Evolutionary conservation across 148 eudicot species (phyloP).

Genomic region (Rhododendron kiyosumense): DNA sequence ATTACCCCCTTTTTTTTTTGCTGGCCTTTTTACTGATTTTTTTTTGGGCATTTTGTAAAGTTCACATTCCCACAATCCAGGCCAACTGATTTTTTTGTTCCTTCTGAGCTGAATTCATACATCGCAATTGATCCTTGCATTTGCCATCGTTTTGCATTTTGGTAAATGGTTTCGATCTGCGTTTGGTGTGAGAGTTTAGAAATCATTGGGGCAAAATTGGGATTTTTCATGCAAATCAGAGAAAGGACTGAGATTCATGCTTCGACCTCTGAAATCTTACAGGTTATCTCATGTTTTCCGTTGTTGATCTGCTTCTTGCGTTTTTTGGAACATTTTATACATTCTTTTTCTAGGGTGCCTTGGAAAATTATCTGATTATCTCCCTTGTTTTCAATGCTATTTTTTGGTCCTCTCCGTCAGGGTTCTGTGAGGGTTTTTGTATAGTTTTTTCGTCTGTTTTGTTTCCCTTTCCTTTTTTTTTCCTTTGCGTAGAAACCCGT

Average conservation of each 20-base stretch:
- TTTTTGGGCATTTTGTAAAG: not conserved
- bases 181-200: not conserved
- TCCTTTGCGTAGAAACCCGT: not conserved
- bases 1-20: not conserved
- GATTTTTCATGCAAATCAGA: not conserved
- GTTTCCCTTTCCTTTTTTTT: not conserved
- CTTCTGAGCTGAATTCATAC: not conserved
- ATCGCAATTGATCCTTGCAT: not conserved
- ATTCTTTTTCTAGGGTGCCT: not conserved
- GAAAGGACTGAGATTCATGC: constrained; percentile 4
- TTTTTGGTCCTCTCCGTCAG: constrained; percentile 8
- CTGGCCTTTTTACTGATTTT: not conserved
- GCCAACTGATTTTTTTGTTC: not conserved
- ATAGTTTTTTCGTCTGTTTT: not conserved
- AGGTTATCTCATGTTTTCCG: not conserved
- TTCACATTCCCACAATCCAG: not conserved
- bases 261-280: not conserved
- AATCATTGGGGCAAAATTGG: not conserved
- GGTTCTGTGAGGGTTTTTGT: constrained; percentile 11
- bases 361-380: not conserved
- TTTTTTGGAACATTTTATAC: constrained; percentile 2
- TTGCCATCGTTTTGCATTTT: not conserved
- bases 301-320: not conserved
- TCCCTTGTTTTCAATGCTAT: not conserved
- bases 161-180: not conserved